phyloP scores from a whole-genome alignment of 140 eudicot genomes.

The Senecio squalidus region DNA sequence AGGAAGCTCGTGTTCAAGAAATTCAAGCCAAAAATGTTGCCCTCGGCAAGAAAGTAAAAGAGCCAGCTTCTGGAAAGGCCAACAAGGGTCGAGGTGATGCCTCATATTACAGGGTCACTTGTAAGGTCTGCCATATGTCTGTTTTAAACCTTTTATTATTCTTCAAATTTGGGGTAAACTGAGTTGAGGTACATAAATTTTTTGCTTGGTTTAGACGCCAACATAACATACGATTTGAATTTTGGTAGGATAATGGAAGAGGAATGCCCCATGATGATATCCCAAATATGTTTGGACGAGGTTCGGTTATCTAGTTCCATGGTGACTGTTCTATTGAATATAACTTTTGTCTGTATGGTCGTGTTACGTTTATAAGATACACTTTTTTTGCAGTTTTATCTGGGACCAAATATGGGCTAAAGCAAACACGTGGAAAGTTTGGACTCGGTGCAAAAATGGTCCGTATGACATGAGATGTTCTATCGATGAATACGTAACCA shows the following conservation, averaged over 20 bases:
- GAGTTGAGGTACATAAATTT: background rate
- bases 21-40: conserved; percentile 82
- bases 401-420: conserved; percentile 96
- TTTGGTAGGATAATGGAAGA: conserved; percentile 90
- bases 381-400: conserved; percentile 64
- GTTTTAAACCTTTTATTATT: background rate
- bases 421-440: conserved; percentile 96
- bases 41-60: conserved; percentile 87
- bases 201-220: background rate
- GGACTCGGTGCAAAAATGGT: conserved; percentile 99
- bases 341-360: background rate
- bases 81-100: conserved; percentile 86
- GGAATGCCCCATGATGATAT: conserved; percentile 99
- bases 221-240: conserved; percentile 1
- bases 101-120: conserved; percentile 88
- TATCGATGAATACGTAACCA: background rate
- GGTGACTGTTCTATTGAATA: background rate
- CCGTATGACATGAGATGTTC: conserved; percentile 17
- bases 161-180: background rate
- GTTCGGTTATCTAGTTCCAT: conserved; percentile 31
- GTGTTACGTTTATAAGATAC: conserved; percentile 13
- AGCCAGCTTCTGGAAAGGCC: conserved; percentile 49
- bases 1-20: conserved; percentile 94
- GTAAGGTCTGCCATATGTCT: conserved; percentile 72
- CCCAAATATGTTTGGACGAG: conserved; percentile 99